phyloP scores from a whole-genome alignment of 2,329 filamentous ascomycete genomes.

The Microthyrium microscopicum region DNA sequence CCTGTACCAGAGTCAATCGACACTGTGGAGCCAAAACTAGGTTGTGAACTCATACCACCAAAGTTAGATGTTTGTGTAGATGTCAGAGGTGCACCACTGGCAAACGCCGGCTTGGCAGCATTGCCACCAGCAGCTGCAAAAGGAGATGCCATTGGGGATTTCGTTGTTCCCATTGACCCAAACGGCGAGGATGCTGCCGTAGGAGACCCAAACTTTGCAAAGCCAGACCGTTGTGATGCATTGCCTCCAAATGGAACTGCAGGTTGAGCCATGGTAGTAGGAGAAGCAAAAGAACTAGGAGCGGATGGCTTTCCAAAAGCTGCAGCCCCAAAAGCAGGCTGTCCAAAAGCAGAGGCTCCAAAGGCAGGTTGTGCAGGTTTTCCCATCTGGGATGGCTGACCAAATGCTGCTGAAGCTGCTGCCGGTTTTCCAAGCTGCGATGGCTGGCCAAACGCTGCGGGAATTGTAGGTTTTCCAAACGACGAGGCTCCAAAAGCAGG shows the following conservation, averaged over 20 bases:
- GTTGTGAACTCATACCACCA: conserved; percentile 15
- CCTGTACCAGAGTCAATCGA: conserved; percentile 19
- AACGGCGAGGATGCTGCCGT: conserved; percentile 6
- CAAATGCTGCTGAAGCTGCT: conserved; percentile 1
- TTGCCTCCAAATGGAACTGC: conserved; percentile 19
- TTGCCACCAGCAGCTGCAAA: too few species aligned
- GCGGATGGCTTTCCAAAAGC: conserved; percentile 6
- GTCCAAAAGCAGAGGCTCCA: conserved; percentile 11
- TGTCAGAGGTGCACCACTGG: conserved; percentile 8
- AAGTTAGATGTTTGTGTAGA: conserved; percentile 10
- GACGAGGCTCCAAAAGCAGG: conserved; percentile 14
- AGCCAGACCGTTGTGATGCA: conserved; percentile 14
- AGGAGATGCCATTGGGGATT: conserved; percentile 18
- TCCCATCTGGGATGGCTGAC: conserved; percentile 6
- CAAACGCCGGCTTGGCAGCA: conserved; percentile 17
- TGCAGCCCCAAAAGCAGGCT: conserved; percentile 15
- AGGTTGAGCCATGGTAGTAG: conserved; percentile 1
- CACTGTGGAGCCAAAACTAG: conserved; percentile 25
- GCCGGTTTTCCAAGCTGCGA: conserved; percentile 12
- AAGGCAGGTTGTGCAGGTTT: conserved; percentile 11
- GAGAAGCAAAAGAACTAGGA: conserved; percentile 4
- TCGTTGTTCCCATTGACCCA: conserved; percentile 6
- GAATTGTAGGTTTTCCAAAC: conserved; percentile 11
- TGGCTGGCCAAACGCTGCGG: conserved; percentile 6
- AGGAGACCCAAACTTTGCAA: conserved; percentile 16